Percentiles rank a stretch among this genome's conserved stretches.
Evolutionary conservation across 2,329 filamentous ascomycete species (phyloP).

Genomic region (Microcyclospora tardicrescens): DNA sequence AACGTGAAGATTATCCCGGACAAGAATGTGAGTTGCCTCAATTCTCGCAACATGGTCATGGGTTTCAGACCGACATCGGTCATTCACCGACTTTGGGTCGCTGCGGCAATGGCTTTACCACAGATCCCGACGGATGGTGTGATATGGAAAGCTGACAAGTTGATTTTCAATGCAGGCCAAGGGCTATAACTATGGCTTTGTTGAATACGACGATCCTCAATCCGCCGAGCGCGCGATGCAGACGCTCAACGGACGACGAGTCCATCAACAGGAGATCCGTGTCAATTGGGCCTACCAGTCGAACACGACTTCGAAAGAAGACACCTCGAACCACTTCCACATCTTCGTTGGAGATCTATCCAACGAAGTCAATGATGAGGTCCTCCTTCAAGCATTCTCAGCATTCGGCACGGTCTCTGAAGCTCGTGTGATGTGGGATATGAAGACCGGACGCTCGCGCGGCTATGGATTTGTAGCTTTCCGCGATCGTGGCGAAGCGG

Average conservation of each 20-base stretch:
- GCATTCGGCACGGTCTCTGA: slow-evolving; percentile 93
- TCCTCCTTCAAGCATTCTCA: slow-evolving; percentile 85
- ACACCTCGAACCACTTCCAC: slow-evolving; percentile 96
- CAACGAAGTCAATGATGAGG: slow-evolving; percentile 97
- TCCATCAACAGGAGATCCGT: slow-evolving; percentile 95
- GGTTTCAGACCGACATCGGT: background rate
- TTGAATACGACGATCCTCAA: slow-evolving; percentile 96
- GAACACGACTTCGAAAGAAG: slow-evolving; percentile 86
- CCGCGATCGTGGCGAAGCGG: slow-evolving; percentile 82
- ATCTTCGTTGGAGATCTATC: slow-evolving; percentile 97
- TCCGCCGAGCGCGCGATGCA: slow-evolving; percentile 95
- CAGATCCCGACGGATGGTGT: too few species aligned
- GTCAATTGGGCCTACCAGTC: slow-evolving; percentile 99
- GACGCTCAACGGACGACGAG: slow-evolving; percentile 85
- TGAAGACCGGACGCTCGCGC: slow-evolving; percentile 96
- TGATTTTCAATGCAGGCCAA: slow-evolving; percentile 49
- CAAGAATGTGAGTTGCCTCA: slow-evolving; percentile 70
- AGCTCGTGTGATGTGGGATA: slow-evolving; percentile 99
- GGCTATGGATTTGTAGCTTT: slow-evolving; percentile 98
- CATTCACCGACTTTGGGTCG: background rate
- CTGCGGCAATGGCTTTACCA: background rate
- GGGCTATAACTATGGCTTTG: slow-evolving; percentile 97
- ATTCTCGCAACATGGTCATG: background rate
- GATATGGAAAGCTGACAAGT: too few species aligned
- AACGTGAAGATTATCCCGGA: slow-evolving; percentile 99